Percentiles rank a stretch among this genome's conserved stretches.
These are phyloP conservation scores for Fraxinus albicans DNA, from an alignment of 305 asterid genomes.

Conservation along the genomic window DNA sequence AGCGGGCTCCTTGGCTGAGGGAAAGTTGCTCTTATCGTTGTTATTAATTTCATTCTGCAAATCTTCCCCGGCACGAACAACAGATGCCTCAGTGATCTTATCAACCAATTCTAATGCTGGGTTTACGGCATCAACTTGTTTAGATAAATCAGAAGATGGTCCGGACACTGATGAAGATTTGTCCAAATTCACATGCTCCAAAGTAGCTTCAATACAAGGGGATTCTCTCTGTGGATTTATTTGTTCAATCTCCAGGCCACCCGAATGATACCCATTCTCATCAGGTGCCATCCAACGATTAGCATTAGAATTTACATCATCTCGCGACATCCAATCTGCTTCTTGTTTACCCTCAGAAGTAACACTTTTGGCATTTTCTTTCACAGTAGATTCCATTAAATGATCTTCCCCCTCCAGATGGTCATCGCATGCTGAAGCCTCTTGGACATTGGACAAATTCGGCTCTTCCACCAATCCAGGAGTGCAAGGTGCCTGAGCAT, in stretches of 20 bases:
- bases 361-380: conserved; percentile 36
- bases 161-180: conserved; percentile 31
- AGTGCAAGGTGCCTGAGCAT: conserved; percentile 93
- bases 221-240: conserved; percentile 35
- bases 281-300: conserved; percentile 32
- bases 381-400: conserved; percentile 42
- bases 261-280: conserved; percentile 47
- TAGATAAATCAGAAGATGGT: conserved; percentile 29
- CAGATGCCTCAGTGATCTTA: conserved; percentile 37
- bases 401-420: conserved; percentile 71
- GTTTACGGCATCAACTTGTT: conserved; percentile 33
- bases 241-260: conserved; percentile 37
- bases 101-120: conserved; percentile 34
- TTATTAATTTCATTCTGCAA: conserved; percentile 29
- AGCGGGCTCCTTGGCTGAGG: conserved; percentile 27
- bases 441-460: conserved; percentile 70
- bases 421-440: conserved; percentile 89
- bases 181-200: conserved; percentile 30
- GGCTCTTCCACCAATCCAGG: conserved; percentile 92
- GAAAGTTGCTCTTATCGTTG: conserved; percentile 23
- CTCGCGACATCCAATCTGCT: conserved; percentile 38
- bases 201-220: conserved; percentile 28
- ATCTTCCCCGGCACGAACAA: conserved; percentile 34
- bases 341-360: conserved; percentile 40
- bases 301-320: conserved; percentile 35